Evolutionary conservation across 2,329 filamentous ascomycete genomes (phyloP), one percentile per base, ranked within the genome.

Genomic region (Ascochyta viciae-villosae): DNA sequence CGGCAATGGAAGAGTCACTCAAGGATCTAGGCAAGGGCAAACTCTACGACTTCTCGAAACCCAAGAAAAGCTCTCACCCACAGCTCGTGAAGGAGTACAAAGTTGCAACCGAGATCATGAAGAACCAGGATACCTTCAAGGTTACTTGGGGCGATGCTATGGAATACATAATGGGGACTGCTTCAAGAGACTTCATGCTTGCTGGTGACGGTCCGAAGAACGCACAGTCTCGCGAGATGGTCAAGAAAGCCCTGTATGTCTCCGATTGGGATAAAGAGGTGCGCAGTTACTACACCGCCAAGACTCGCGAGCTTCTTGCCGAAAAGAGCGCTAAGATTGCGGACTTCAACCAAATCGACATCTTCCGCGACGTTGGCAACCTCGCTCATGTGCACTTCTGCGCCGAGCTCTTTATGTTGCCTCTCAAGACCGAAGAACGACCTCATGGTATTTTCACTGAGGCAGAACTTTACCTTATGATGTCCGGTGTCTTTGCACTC

Each of bases 1-100:
- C 80, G 0, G 90, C 93, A 70, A 95, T 91, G 74, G 77, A 82
- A 54, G 85, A 83, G 60, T 92, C 93, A 60, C 81, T 92, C 61
- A 86, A 83, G 39, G 81, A 86, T 42, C 80, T 95, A 5, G 84
- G 85, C 51, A 85, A 89, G 40, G 88, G 82, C 40, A 78, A 89
- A 27, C 79, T 87, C 26, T 96, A 93, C 76, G 86, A 84, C 71
- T 95, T 87, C 67, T 83, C 86, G 5, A 82, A 83, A 2, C 90
- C 91, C 0, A 68, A 74, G 0, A 80, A 79, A 3, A 59, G 42
- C 16, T 52, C 57, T 63, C 77, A 82, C 0, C 78, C 81, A 1
- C 78, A 80, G 1, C 77, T 88, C 23, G 80, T 85, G 56, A 77
- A 91, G 57, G 80, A 80, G 2, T 87, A 88, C 1, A 87, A 88